A percentile compares a stretch with the other conserved stretches of the same genome.
These are phyloP conservation scores for Jackrogersella multiformis DNA, from an alignment of 495 filamentous ascomycete species.

Conservation along the genomic window DNA sequence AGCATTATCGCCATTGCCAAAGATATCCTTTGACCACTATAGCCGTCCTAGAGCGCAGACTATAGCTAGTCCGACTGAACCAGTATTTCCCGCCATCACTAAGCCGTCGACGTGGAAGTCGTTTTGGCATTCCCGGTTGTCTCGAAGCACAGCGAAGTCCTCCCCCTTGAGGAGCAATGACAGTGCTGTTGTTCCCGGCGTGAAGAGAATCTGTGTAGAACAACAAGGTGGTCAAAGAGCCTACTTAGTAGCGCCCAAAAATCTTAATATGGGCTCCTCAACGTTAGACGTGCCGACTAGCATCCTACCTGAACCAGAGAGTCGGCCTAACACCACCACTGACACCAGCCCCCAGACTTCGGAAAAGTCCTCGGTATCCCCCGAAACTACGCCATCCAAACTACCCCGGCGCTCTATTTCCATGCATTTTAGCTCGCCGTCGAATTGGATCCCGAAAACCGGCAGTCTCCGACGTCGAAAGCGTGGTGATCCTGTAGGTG, in stretches of 20 bases:
- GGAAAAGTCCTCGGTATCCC: conserved; percentile 34
- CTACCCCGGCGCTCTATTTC: conserved; percentile 60
- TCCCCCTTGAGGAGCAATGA: conserved; percentile 32
- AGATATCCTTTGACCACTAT: conserved; percentile 50
- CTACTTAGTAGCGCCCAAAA: conserved; percentile 38
- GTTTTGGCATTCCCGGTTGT: conserved; percentile 55
- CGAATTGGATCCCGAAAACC: conserved; percentile 59
- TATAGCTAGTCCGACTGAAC: conserved; percentile 20
- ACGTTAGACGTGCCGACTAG: conserved; percentile 23
- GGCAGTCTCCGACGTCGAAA: conserved; percentile 60
- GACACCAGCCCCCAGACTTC: conserved; percentile 35
- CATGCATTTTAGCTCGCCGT: conserved; percentile 62
- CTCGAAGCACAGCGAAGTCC: conserved; percentile 20
- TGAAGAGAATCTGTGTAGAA: conserved; percentile 39
- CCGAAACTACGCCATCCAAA: conserved; percentile 50
- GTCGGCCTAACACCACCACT: conserved; percentile 27
- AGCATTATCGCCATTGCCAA: conserved; percentile 38
- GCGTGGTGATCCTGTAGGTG: conserved; percentile 52
- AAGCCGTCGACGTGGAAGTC: conserved; percentile 53
- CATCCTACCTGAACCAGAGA: conserved; percentile 5
- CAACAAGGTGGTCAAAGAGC: conserved; percentile 27
- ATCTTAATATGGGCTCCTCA: conserved; percentile 29
- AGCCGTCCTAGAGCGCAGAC: conserved; percentile 41
- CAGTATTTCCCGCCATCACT: conserved; percentile 12
- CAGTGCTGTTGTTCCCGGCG: conserved; percentile 7